Base-by-base conservation (phyloP, 2,329 filamentous ascomycete genomes). In the Graphilbum ipis-grandicollis region DNA sequence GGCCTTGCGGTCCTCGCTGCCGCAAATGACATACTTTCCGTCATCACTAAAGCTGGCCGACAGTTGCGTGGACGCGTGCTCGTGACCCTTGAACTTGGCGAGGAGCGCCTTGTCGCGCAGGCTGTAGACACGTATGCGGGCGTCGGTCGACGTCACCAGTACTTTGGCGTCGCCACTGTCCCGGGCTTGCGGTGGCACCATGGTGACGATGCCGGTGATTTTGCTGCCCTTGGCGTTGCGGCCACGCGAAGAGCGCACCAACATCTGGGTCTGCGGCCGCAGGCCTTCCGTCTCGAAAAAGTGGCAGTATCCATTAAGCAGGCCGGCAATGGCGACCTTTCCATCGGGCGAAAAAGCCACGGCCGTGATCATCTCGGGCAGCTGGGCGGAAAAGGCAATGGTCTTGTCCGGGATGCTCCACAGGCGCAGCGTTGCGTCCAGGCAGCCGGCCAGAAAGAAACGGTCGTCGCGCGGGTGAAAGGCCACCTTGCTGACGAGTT, bases 401-500 rank as follows among this genome's bases (percentile, higher is more conserved):
- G 69, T 75, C 53, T 92, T 94, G 54, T 98, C 90, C 0, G 90
- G 86, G 33, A 98, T 98, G 51, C 85, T 94, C 90, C 90, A 98
- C 2, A 98, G 59, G 14, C 90, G 71, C 35, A 98, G 56, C 46
- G 85, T 86, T 1, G 78, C 79, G 52, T 98, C 90, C 7, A 96
- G 65, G 1, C 84, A 93, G 9, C 90, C 90, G 15, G 90, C 86
- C 10, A 98, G 65, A 55, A 98, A 98, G 60, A 98, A 98, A 0
- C 90, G 78, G 52, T 98, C 90, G 52, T 98, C 90, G 21, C 72
- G 77, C 0, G 90, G 90, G 52, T 98, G 90, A 46, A 98, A 98
- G 28, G 83, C 75, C 35, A 98, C 86, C 1, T 85, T 88, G 0
- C 90, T 93, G 33, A 96, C 88, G 47, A 94, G 85, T 52, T 98